Evolutionary conservation across 1,284 basidiomycete species (phyloP).

Genomic region (Phellinidium pouzarii): DNA sequence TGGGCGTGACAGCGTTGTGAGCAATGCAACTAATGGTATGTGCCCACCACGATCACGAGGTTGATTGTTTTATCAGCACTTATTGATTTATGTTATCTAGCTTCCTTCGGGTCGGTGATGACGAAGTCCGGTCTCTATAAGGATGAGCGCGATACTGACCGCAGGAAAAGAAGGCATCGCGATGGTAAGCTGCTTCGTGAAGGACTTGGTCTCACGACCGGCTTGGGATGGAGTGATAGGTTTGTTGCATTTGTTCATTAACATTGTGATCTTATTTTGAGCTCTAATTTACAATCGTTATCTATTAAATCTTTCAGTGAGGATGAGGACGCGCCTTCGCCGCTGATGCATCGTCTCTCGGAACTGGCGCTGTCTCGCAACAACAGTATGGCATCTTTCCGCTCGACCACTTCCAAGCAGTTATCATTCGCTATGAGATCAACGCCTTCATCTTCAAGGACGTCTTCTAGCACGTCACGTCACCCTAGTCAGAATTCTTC

Average conservation of each 20-base stretch:
- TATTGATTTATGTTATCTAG: not conserved
- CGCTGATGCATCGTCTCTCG: conserved; percentile 60
- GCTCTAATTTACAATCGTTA: not conserved
- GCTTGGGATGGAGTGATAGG: conserved; percentile 77
- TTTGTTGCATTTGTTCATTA: conserved; percentile 32
- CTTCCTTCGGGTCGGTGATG: conserved; percentile 30
- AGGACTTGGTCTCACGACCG: conserved; percentile 73
- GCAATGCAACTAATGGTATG: conserved; percentile 12
- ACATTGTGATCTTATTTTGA: conserved; percentile 1
- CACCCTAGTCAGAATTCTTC: not conserved
- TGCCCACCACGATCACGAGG: conserved; percentile 32
- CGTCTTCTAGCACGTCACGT: not conserved
- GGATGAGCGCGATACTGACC: conserved; percentile 59
- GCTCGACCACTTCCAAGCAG: conserved; percentile 5
- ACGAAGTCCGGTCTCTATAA: conserved; percentile 51
- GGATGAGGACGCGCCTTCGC: conserved; percentile 75
- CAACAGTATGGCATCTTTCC: conserved; percentile 21
- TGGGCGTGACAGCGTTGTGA: conserved; percentile 14
- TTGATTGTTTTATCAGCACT: conserved; percentile 18
- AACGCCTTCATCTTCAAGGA: conserved; percentile 8
- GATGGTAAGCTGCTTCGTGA: conserved; percentile 62
- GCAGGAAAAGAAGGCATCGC: conserved; percentile 57
- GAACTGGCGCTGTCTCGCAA: conserved; percentile 30
- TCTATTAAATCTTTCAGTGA: conserved; percentile 29
- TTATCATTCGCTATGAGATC: conserved; percentile 6